phyloP scores from a whole-genome alignment of 805 yeast genomes.

The Komagataella kurtzmanii region DNA sequence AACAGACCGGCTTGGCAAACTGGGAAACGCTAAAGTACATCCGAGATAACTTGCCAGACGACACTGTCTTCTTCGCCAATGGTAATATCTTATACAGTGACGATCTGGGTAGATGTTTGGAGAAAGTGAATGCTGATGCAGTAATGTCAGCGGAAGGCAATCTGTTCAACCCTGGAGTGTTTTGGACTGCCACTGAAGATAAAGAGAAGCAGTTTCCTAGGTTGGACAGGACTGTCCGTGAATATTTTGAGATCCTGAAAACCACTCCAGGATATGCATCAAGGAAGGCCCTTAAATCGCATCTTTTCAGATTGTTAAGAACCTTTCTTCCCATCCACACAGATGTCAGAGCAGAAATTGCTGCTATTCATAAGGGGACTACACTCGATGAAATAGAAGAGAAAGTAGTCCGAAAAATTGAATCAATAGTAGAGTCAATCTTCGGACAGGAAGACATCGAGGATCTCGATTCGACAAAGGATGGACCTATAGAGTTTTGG shows the following conservation, averaged over 20 bases:
- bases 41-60: conserved; percentile 63
- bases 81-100: conserved; percentile 90
- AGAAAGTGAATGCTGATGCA: conserved; percentile 62
- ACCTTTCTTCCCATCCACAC: conserved; percentile 70
- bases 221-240: conserved; percentile 71
- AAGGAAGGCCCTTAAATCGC: conserved; percentile 77
- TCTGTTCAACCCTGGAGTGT: conserved; percentile 85
- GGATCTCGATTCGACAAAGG: conserved; percentile 38
- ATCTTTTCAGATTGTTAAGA: conserved; percentile 74
- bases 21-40: conserved; percentile 71
- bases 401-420: conserved; percentile 49
- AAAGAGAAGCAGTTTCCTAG: conserved; percentile 65
- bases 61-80: conserved; percentile 84
- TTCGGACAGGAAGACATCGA: conserved; percentile 36
- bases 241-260: conserved; percentile 76
- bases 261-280: conserved; percentile 56
- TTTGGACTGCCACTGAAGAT: conserved; percentile 41
- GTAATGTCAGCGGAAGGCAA: conserved; percentile 98
- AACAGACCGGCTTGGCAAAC: conserved; percentile 88
- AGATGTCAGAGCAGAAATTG: conserved; percentile 65
- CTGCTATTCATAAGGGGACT: conserved; percentile 25
- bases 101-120: conserved; percentile 61
- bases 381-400: conserved; percentile 31
- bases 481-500: conserved; percentile 46
- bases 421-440: conserved; percentile 45